Evolutionary conservation across 495 filamentous ascomycete species (phyloP), one percentile per base, ranked within the genome.

Genomic region (Darksidea phi): DNA sequence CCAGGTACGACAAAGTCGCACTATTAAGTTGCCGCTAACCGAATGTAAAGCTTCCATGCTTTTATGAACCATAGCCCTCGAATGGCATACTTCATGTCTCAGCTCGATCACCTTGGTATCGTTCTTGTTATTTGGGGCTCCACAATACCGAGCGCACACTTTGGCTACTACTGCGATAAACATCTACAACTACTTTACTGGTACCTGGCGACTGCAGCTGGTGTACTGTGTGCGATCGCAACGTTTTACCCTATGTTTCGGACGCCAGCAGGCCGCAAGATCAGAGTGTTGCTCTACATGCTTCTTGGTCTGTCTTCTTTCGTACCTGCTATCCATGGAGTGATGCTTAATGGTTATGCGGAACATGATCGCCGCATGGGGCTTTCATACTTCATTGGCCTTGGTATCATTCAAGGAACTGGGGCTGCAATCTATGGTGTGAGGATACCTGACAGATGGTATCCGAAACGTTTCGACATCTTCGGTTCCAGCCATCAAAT

Each of bases 111-210:
- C 61, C 69, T 77, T 46, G 80, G 82, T 17, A 77, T 85, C 48
- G 69, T 84, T 13, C 54, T 80, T 8, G 68, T 84, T 10, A 83
- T 82, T 76, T 82, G 78, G 77, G 72, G 75, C 15, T 75, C 80
- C 17, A 77, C 75, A 53, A 68, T 83, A 13, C 78, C 81, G 10
- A 75, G 76, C 7, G 74, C 81, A 8, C 80, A 81, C 63, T 83
- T 81, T 64, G 74, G 73, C 49, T 80, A 83, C 64, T 70, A 72
- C 41, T 78, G 76, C 59, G 59, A 74, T 28, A 61, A 65, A 0
- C n/a, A 15, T 12, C 58, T 77, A 1, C 76, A 75, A 28, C 54
- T 57, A 3, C 3, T 57, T 0, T 82, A 82, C 69, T 78, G 73
- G 71, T 23, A 38, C 37, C 52, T 73, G 5, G 75, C 76, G 12